These are phyloP conservation scores for Ascoidea tarda DNA, from an alignment of 805 yeast genomes.

Conservation along the genomic window DNA sequence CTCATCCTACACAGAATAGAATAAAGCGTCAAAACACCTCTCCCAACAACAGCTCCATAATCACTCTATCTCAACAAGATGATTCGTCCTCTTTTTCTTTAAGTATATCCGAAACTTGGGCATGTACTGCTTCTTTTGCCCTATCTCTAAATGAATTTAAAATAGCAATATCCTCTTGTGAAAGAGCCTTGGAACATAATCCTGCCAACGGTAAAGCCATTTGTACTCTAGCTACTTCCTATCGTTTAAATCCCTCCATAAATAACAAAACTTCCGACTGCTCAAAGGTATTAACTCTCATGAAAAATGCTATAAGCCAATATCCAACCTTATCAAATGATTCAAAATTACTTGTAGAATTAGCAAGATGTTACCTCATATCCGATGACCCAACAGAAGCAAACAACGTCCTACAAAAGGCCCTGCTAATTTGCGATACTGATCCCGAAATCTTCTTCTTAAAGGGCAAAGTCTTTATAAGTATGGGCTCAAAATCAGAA, in stretches of 20 bases:
- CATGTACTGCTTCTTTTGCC: slow-evolving; percentile 7
- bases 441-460: slow-evolving; percentile 35
- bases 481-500: slow-evolving; percentile 27
- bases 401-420: slow-evolving; percentile 30
- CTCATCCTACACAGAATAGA: not conserved
- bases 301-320: slow-evolving; percentile 23
- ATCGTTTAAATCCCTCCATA: slow-evolving; percentile 24
- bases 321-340: slow-evolving; percentile 25
- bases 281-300: slow-evolving; percentile 24
- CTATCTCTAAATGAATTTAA: slow-evolving; percentile 11
- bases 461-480: slow-evolving; percentile 32
- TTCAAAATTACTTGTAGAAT: slow-evolving; percentile 29
- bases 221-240: slow-evolving; percentile 26
- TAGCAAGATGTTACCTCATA: slow-evolving; percentile 35
- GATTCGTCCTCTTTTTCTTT: not conserved
- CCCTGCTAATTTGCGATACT: slow-evolving; percentile 21
- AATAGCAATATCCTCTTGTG: slow-evolving; percentile 29
- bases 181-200: slow-evolving; percentile 26
- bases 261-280: slow-evolving; percentile 25
- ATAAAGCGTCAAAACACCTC: not conserved
- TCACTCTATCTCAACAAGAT: not conserved
- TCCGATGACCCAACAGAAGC: slow-evolving; percentile 37
- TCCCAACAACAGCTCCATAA: slow-evolving; percentile 1
- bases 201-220: slow-evolving; percentile 26
- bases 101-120: slow-evolving; percentile 7